Base-by-base conservation (phyloP, 2,329 filamentous ascomycete species). In the Raffaelea ambrosiae region DNA sequence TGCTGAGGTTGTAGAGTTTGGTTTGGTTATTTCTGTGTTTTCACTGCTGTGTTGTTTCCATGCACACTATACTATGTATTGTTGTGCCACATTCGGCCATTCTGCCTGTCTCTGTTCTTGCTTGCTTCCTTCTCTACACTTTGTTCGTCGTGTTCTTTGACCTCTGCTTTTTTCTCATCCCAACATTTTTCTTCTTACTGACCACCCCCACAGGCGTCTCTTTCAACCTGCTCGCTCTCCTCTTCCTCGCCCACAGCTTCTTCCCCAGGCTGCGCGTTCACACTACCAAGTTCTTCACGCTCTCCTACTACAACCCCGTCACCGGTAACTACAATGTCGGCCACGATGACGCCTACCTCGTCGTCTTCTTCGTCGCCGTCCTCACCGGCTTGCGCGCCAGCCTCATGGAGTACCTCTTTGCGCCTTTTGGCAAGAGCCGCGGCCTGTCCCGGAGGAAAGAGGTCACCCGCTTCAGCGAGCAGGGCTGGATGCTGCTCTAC, bases 401-500 rank as follows among this genome's bases (percentile, higher is more conserved):
- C 46, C 73, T 79, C 48, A 94, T 97, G 80, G 90, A 96, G 63
- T 93, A 95, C 68, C 59, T 94, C 13, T 74, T 97, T 45, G 80
- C 81, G 19, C 93, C 91, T 7, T 67, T 94, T 48, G 90, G 86
- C 40, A 81, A 79, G 54, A 69, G 73, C 43, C 75, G 77, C 53
- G 91, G 91, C 33, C 78, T 96, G 57, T 75, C 76, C 57, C 86
- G 84, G 61, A 74, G 73, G 61, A 96, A 95, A 69, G 80, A 81
- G 42, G 71, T 84, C 51, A 79, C 87, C 43, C 79, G 93, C 50
- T 95, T 97, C 67, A 88, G 88, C 53, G 93, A 98, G 69, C 93
- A 98, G 69, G 88, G 84, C 42, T 97, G 91, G 88, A 73, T 95
- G 61, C 69, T 94, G 48, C 66, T 93, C 40, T 97, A 96, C 69